Percentiles rank a stretch among this genome's conserved stretches.
These are phyloP conservation scores for Phytophthora fragariaefolia DNA, from an alignment of 352 stramenopile species.

Conservation along the genomic window DNA sequence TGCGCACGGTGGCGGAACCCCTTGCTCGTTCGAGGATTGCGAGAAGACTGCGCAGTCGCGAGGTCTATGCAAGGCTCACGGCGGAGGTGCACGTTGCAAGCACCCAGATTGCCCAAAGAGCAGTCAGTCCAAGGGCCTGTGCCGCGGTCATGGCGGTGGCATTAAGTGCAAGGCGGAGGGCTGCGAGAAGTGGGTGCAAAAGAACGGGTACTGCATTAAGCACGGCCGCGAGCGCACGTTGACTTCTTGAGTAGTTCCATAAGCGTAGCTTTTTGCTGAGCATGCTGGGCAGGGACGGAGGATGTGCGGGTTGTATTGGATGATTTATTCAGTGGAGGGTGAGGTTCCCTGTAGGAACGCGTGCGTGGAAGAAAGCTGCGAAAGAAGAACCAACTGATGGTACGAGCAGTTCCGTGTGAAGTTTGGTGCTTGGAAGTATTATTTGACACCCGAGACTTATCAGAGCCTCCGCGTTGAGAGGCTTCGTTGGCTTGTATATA, in stretches of 20 bases:
- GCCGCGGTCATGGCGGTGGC: conserved; percentile 80
- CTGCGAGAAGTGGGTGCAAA: conserved; percentile 91
- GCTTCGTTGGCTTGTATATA: conserved; percentile 33
- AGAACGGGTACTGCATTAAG: conserved; percentile 92
- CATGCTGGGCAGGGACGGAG: conserved; percentile 16
- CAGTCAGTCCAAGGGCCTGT: conserved; percentile 84
- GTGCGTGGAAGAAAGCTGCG: conserved; percentile 29
- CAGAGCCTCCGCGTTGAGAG: conserved; percentile 19
- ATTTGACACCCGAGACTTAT: conserved; percentile 33
- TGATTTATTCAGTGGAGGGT: conserved; percentile 51
- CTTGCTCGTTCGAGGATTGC: conserved; percentile 86
- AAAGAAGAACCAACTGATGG: conserved; percentile 14
- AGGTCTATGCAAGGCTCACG: conserved; percentile 86
- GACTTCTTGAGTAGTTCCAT: conserved; percentile 51
- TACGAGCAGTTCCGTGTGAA: conserved; percentile 30
- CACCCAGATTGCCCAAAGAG: conserved; percentile 88
- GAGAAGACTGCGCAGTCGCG: conserved; percentile 89
- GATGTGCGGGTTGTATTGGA: conserved; percentile 31
- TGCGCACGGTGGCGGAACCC: conserved; percentile 82
- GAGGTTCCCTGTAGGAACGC: conserved; percentile 16
- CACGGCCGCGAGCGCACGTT: conserved; percentile 79
- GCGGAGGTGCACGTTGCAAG: conserved; percentile 82
- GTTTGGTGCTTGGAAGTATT: conserved; percentile 40
- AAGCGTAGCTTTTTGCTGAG: conserved; percentile 2
- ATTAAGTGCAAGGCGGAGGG: conserved; percentile 89